Conservation (phyloP, 129 eudicot species). For the Tagetes patula region DNA sequence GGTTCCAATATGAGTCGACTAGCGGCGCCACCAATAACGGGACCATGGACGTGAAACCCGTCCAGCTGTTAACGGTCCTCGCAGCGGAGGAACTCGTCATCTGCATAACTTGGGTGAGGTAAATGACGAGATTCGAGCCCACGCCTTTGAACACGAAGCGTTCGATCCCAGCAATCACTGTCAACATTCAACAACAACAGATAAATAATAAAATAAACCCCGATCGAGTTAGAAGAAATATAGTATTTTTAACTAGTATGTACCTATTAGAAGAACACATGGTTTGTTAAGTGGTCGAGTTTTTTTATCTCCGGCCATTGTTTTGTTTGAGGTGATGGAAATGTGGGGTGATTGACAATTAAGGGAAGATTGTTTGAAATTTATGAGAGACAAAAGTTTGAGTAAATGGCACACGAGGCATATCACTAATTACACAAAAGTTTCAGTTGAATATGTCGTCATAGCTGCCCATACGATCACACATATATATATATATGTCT, state of each 20-base stretch:
- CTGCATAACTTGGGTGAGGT: constrained; percentile 63
- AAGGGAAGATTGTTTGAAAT: constrained; percentile 21
- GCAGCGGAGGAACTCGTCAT: constrained; percentile 94
- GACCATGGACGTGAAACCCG: constrained; percentile 84
- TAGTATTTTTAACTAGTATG: no score
- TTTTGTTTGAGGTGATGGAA: not conserved
- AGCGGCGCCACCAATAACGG: constrained; percentile 83
- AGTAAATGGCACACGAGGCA: constrained; percentile 4
- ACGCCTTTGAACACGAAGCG: constrained; percentile 97
- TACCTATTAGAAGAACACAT: constrained; percentile 83
- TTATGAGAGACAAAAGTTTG: constrained; percentile 19
- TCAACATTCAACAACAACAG: not conserved
- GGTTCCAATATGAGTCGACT: constrained; percentile 86
- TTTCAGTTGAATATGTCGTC: constrained; percentile 30
- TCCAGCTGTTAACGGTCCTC: constrained; percentile 76
- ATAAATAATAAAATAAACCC: no score
- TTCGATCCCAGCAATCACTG: constrained; percentile 89
- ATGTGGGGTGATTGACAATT: constrained; percentile 15
- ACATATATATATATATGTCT: not conserved
- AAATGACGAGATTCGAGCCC: constrained; percentile 90
- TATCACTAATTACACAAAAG: not conserved
- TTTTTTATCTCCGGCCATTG: constrained; percentile 40
- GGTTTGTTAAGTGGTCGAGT: constrained; percentile 53
- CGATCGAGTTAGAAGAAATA: no score
- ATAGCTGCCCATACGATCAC: not conserved